These are phyloP conservation scores for Anthracocystis panici-leucophaei DNA, from an alignment of 1,284 basidiomycete species.

Conservation along the genomic window DNA sequence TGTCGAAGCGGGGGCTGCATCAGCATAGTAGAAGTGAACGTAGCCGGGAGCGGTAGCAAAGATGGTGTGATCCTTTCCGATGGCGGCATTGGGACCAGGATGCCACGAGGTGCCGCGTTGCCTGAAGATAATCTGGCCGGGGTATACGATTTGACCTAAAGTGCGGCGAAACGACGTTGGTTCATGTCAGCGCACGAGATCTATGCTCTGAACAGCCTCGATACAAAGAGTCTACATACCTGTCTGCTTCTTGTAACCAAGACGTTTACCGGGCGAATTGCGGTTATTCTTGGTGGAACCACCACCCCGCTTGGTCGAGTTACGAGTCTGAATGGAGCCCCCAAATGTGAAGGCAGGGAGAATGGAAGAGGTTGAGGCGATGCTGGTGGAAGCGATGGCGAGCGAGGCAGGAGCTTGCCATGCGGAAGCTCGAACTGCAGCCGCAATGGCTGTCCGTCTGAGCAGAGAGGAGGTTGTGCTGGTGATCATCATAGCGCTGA, in stretches of 20 bases:
- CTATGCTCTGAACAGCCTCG: background rate
- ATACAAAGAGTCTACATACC: constrained; percentile 16
- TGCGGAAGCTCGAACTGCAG: constrained; percentile 22
- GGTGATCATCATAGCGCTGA: constrained; percentile 24
- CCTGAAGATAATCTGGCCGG: constrained; percentile 67
- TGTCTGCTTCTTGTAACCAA: constrained; percentile 67
- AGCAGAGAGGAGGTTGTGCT: constrained; percentile 32
- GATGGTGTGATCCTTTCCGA: constrained; percentile 68
- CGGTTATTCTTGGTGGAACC: constrained; percentile 69
- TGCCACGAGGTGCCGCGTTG: constrained; percentile 69
- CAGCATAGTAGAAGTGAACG: constrained; percentile 66
- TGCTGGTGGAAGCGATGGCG: constrained; percentile 47
- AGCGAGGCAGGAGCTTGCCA: constrained; percentile 50
- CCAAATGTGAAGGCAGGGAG: constrained; percentile 63
- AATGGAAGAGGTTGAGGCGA: constrained; percentile 13
- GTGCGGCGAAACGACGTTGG: constrained; percentile 1
- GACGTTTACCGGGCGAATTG: constrained; percentile 67
- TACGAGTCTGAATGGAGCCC: constrained; percentile 66
- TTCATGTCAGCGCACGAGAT: background rate
- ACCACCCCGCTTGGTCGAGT: constrained; percentile 69
- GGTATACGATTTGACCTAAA: constrained; percentile 55
- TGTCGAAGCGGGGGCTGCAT: constrained; percentile 12
- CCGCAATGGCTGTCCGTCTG: constrained; percentile 34
- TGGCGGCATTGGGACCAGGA: constrained; percentile 64
- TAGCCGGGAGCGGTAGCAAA: constrained; percentile 65